Base-by-base conservation (phyloP, 768 basidiomycete genomes). In the Leccinum incarnatum region DNA sequence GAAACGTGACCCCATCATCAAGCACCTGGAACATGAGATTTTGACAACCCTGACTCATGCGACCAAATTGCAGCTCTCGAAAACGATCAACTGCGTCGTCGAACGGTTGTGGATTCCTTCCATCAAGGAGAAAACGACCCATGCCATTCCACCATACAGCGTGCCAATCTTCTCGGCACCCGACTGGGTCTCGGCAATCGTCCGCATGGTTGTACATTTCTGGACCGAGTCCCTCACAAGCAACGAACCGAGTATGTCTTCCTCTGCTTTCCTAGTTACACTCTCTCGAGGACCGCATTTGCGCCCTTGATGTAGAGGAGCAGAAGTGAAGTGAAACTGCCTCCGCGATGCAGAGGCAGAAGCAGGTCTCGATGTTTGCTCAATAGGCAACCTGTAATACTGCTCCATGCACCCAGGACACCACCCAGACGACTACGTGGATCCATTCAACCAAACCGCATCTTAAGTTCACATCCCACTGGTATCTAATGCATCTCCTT, bases 201-300 rank as follows among this genome's bases (percentile, higher is more conserved):
- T 19, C 17, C 21, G 40, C 9, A 3, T 54, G 53, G 25, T n/a
- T 19, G n/a, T 29, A 23, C n/a, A 54, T 54, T 10, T 23, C 23
- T 10, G 36, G 23, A 2, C 21, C 21, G 21, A 21, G 52, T 40
- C 27, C 52, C 14, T 50, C 55, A 2, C n/a, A 19, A 12, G 49
- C 19, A 5, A 42, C 5, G 37, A 56, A 6, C 29, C 27, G 25
- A 25, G 25, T 25, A 25, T 25, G 25, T 25, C 23, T 23, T 23
- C 23, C 23, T 23, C 23, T 0, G 91, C 91, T 0, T 98, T 98
- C 83, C 92, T 25, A 25, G 25, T 25, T 25, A 4, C 27, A 93
- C 62, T 77, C 80, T 2, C 83, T 98, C n/a, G 97, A 98, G 70
- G 93, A 99, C 67, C 83, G 85, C 2, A 78, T 98, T 11, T 87